Base-by-base conservation (phyloP, 768 basidiomycete species). In the Rhodotorula babjevae region DNA sequence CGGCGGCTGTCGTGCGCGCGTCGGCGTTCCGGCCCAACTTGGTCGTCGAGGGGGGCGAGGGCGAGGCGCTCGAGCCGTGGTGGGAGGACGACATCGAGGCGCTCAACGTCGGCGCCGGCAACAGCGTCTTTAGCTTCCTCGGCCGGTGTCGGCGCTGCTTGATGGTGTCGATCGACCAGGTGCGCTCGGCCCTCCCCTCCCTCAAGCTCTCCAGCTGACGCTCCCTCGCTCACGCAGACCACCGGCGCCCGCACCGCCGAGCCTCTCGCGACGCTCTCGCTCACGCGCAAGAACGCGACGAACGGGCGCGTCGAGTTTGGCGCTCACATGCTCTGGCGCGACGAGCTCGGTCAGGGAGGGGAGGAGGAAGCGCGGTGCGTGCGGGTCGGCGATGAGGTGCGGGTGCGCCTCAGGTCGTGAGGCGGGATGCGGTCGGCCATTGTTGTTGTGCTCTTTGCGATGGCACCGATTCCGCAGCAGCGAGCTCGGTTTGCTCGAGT, bases 11-110 rank as follows among this genome's bases (percentile, higher is more conserved):
- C 56, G 67, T 76, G 29, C 44, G 67, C 25, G 50, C 70, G 15
- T 27, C 64, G 21, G 68, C 69, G 21, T 79, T 79, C 42, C 63
- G 78, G n/a, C 77, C 67, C 6, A 79, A 79, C 53, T 62, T 79
- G 11, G 66, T 75, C 40, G 65, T 79, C 58, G 68, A 25, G 6
- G 53, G 58, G 12, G 55, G 0, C 1, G 40, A 63, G 0, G 52
- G 29, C 7, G 56, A 27, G 8, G 52, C 23, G 18, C 29, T 65
- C 10, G 33, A 44, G n/a, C 60, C 77, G 25, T 78, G 76, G 55
- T 63, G 58, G 59, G 77, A 78, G 49, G 77, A 78, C 59, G 44
- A 21, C 31, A 42, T 69, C 14, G 59, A 62, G 25, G 29, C 56
- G 50, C 21, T 78, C n/a, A 27, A 21, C 18, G 65, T 78, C 27